Evolutionary conservation across 148 eudicot genomes (phyloP).

Genomic region (Persicaria maculosa): DNA sequence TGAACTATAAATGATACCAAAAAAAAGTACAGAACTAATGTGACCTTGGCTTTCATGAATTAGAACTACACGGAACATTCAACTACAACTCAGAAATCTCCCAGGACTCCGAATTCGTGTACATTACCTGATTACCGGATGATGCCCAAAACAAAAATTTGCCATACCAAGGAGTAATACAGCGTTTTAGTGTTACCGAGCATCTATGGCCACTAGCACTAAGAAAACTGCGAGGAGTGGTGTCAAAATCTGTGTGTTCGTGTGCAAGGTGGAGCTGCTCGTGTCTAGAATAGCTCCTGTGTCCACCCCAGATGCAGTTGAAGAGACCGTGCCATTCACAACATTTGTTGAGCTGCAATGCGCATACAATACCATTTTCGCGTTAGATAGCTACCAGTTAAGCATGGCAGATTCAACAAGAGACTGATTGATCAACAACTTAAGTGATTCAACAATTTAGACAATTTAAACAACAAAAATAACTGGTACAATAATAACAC

Average conservation of each 20-base stretch:
- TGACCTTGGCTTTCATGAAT: too few relatives aligned
- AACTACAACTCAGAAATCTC: too few relatives aligned
- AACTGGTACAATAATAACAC: too few relatives aligned
- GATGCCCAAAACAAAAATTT: neutral
- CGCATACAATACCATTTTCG: neutral
- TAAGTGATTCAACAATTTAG: too few relatives aligned
- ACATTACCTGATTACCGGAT: neutral
- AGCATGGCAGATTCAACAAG: too few relatives aligned
- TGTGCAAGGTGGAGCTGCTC: neutral
- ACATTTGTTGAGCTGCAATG: conserved; percentile 5
- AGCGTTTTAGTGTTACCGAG: neutral
- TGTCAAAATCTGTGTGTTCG: neutral
- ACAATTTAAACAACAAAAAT: too few relatives aligned
- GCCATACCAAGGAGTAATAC: neutral
- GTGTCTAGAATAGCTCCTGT: conserved; percentile 5
- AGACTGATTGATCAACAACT: too few relatives aligned
- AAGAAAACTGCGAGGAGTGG: neutral
- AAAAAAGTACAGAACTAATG: too few relatives aligned
- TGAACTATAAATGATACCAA: too few relatives aligned
- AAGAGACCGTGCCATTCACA: neutral
- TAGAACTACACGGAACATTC: too few relatives aligned
- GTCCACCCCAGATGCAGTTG: neutral
- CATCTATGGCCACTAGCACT: neutral
- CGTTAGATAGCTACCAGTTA: neutral
- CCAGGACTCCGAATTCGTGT: neutral